These are phyloP conservation scores for Colletotrichum sp. DNA, from an alignment of 2,329 filamentous ascomycete species.

Conservation along the genomic window DNA sequence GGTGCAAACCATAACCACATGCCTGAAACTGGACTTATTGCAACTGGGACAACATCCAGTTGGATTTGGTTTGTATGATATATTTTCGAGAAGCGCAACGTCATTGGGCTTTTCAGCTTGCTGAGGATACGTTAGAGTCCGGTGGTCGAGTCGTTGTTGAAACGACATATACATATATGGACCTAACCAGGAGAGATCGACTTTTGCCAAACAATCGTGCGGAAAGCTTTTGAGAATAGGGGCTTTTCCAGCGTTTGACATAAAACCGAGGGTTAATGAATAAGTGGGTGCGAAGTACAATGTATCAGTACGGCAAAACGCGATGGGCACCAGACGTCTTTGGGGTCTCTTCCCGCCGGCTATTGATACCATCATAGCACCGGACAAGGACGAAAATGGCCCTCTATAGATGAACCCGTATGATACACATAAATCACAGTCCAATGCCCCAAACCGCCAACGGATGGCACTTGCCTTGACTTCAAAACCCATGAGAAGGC, in stretches of 20 bases:
- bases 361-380: neutral
- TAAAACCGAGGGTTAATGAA: fast-evolving
- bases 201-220: fast-evolving
- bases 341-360: neutral
- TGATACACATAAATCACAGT: neutral
- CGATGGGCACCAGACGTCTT: neutral
- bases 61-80: neutral
- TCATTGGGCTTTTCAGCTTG: neutral
- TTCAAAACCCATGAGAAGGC: neutral
- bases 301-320: neutral
- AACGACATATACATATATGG: neutral
- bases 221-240: neutral
- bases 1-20: neutral
- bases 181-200: neutral
- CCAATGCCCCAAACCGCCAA: neutral
- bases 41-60: fast-evolving
- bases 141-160: neutral
- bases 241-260: neutral
- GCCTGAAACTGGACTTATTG: neutral
- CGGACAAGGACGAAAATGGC: neutral
- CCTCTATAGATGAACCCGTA: neutral
- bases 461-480: neutral
- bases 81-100: neutral
- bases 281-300: neutral
- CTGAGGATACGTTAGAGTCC: neutral